Conservation (phyloP, 2,329 filamentous ascomycete genomes). For the Diaporthe vaccinii region DNA sequence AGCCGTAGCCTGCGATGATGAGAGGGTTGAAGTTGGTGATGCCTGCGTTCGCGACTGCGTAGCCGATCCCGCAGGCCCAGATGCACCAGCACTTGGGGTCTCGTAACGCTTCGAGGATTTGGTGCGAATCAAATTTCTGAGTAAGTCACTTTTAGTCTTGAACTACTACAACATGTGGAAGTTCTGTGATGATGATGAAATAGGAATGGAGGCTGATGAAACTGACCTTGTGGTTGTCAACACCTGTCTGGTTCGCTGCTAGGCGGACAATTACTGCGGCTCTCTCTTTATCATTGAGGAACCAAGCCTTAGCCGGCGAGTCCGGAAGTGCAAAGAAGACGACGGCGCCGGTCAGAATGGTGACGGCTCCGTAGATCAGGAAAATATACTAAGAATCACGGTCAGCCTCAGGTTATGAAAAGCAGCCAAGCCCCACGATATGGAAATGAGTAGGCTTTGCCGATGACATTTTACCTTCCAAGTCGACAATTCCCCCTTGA, state of each 20-base stretch:
- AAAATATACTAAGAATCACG: background rate
- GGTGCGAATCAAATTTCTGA: background rate
- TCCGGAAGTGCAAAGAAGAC: background rate
- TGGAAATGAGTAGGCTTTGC: background rate
- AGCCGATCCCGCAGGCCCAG: conserved; percentile 3
- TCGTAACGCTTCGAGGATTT: background rate
- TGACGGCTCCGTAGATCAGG: background rate
- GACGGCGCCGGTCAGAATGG: background rate
- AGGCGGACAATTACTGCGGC: background rate
- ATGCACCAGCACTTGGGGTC: conserved; percentile 5
- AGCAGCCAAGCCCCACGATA: background rate
- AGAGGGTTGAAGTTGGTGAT: conserved; percentile 9
- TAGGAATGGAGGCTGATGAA: background rate
- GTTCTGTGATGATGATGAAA: background rate
- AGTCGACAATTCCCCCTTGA: background rate
- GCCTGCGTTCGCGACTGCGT: background rate
- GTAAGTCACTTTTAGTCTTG: background rate
- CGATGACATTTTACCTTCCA: background rate
- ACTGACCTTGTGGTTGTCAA: conserved; percentile 6
- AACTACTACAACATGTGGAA: background rate
- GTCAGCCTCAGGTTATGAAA: background rate
- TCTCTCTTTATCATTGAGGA: background rate
- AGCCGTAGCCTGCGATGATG: background rate
- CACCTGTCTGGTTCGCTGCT: background rate
- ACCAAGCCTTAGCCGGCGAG: background rate